Conservation (phyloP, 257 asterid species). For the Plectranthus barbatus region DNA sequence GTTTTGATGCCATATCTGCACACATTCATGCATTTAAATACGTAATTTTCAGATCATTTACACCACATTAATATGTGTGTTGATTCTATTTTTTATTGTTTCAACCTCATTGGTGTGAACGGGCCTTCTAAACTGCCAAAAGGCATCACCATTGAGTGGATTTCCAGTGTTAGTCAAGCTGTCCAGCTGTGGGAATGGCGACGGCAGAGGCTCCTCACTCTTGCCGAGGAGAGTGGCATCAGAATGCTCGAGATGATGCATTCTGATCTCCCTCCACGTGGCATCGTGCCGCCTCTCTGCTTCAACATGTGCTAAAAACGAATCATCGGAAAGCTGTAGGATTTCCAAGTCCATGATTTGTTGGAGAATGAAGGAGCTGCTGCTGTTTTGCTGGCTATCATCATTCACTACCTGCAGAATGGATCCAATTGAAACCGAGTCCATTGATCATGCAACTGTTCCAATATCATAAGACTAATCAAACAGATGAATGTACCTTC, state of each 20-base stretch:
- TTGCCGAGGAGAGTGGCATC: constrained; percentile 23
- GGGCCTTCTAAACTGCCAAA: constrained; percentile 59
- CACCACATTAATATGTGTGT: too few relatives aligned
- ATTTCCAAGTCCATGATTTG: constrained; percentile 57
- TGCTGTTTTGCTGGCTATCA: constrained; percentile 16
- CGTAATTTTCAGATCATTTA: too few relatives aligned
- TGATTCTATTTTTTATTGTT: too few relatives aligned
- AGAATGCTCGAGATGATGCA: constrained; percentile 21
- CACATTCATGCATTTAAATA: neutral
- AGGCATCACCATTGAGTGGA: constrained; percentile 35
- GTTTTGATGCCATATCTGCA: constrained; percentile 82
- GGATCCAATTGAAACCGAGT: neutral
- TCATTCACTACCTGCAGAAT: constrained; percentile 25
- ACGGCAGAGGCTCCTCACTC: constrained; percentile 30
- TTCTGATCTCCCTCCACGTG: constrained; percentile 20
- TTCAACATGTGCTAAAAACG: constrained; percentile 19
- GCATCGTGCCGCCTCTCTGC: constrained; percentile 12
- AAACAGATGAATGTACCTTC: neutral
- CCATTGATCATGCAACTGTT: too few relatives aligned
- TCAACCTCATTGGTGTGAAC: constrained; percentile 51
- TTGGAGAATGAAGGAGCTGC: constrained; percentile 35
- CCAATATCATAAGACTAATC: neutral
- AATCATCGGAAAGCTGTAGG: constrained; percentile 37
- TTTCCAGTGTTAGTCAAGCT: constrained; percentile 19
- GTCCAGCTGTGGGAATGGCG: constrained; percentile 42